These are phyloP conservation scores for Thermothielavioides terrestris DNA, from an alignment of 495 filamentous ascomycete genomes.

Conservation along the genomic window DNA sequence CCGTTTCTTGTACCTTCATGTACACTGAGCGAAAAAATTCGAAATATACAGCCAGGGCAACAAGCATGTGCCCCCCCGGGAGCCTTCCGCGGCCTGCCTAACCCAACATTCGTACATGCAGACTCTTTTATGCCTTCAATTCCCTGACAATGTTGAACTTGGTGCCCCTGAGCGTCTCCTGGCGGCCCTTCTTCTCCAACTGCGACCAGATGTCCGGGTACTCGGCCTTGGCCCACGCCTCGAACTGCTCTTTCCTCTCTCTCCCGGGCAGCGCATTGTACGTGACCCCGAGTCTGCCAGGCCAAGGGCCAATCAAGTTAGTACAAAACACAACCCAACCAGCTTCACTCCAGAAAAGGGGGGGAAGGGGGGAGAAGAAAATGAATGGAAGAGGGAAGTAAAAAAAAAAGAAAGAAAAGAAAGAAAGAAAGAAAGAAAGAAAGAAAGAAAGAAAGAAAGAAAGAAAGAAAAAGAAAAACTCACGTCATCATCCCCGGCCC, in stretches of 20 bases:
- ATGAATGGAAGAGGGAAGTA: neutral
- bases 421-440: neutral
- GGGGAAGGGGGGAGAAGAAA: neutral
- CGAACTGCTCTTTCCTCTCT: slow-evolving; percentile 56
- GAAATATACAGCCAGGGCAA: no score
- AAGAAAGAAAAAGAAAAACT: slow-evolving; percentile 32
- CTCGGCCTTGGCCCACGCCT: slow-evolving; percentile 57
- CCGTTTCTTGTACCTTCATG: no score
- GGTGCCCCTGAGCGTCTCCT: slow-evolving; percentile 28
- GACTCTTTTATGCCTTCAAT: slow-evolving; percentile 31
- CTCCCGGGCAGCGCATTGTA: slow-evolving; percentile 60
- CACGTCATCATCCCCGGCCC: slow-evolving; percentile 60
- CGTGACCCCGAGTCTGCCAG: slow-evolving; percentile 59
- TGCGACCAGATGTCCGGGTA: slow-evolving; percentile 63
- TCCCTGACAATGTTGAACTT: slow-evolving; percentile 36
- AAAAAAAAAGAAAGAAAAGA: neutral
- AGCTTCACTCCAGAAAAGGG: no score
- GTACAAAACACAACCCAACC: neutral
- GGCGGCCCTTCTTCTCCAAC: slow-evolving; percentile 43
- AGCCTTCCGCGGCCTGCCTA: neutral
- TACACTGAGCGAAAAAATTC: no score
- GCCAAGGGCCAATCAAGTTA: neutral
- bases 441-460: neutral
- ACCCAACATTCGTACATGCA: slow-evolving; percentile 3
- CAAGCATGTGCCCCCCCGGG: no score